A percentile compares a stretch with the other conserved stretches of the same genome.
phyloP scores from a whole-genome alignment of 1,139 yeast species.

The Kurtzmaniella quercitrusa region DNA sequence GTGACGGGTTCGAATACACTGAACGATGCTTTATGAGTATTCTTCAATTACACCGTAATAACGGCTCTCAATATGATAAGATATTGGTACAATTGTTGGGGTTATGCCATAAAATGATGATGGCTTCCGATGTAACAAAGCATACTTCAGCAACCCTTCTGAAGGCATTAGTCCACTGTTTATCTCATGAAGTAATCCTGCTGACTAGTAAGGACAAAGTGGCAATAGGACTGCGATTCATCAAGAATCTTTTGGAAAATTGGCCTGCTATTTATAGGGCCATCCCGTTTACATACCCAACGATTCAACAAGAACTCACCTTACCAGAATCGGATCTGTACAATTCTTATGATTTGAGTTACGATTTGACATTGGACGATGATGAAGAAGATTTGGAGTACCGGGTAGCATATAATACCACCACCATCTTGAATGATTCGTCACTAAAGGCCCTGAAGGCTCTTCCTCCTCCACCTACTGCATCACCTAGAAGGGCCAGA shows the following conservation, averaged over 20 bases:
- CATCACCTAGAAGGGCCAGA: slow-evolving; percentile 1
- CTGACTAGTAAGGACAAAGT: slow-evolving; percentile 42
- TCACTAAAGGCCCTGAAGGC: slow-evolving; percentile 4
- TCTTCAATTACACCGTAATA: slow-evolving; percentile 11
- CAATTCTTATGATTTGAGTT: slow-evolving; percentile 25
- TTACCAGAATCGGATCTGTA: slow-evolving; percentile 2
- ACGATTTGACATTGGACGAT: slow-evolving; percentile 28
- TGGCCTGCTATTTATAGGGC: slow-evolving; percentile 28
- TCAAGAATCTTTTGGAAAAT: slow-evolving; percentile 44
- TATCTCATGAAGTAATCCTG: slow-evolving; percentile 48
- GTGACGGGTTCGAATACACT: slow-evolving; percentile 41
- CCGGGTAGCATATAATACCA: slow-evolving; percentile 15
- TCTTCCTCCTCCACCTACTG: slow-evolving; percentile 1
- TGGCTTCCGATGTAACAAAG: slow-evolving; percentile 29
- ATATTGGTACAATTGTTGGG: slow-evolving; percentile 40
- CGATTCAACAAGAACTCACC: slow-evolving; percentile 17
- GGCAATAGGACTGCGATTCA: slow-evolving; percentile 46
- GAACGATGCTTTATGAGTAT: slow-evolving; percentile 11
- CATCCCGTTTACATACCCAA: slow-evolving; percentile 11
- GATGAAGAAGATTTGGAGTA: slow-evolving; percentile 16
- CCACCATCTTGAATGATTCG: slow-evolving; percentile 12
- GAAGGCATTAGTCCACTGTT: slow-evolving; percentile 45
- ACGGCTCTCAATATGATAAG: slow-evolving; percentile 13
- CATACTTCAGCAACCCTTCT: slow-evolving; percentile 45
- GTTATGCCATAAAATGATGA: slow-evolving; percentile 31